A percentile compares a stretch with the other conserved stretches of the same genome.
Evolutionary conservation across 2,329 filamentous ascomycete genomes (phyloP).

Genomic region (Penicillium sp.): DNA sequence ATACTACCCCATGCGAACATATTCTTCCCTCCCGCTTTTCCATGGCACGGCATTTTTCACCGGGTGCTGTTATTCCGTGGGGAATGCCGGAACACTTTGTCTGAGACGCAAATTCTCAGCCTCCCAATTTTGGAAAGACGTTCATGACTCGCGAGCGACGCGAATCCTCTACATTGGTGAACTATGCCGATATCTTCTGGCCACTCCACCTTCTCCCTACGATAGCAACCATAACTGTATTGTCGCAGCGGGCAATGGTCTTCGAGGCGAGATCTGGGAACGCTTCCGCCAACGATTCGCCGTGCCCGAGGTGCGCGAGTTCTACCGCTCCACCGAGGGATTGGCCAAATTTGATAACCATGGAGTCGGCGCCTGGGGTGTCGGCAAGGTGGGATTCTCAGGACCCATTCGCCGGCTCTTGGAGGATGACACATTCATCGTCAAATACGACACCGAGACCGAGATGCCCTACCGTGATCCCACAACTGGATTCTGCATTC

Average conservation of each 20-base stretch:
- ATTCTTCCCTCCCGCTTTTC: constrained; percentile 50
- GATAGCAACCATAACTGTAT: constrained; percentile 47
- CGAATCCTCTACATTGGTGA: constrained; percentile 51
- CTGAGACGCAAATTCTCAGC: constrained; percentile 48
- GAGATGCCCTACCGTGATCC: constrained; percentile 45
- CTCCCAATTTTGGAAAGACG: constrained; percentile 48
- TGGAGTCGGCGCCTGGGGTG: constrained; percentile 41
- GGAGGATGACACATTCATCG: constrained; percentile 45
- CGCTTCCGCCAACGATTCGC: constrained; percentile 45
- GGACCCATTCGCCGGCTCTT: constrained; percentile 41
- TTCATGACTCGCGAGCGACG: constrained; percentile 43
- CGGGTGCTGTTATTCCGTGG: constrained; percentile 43
- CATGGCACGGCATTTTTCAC: constrained; percentile 51
- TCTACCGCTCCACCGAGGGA: constrained; percentile 50
- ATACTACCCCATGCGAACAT: constrained; percentile 48
- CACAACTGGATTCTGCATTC: constrained; percentile 45
- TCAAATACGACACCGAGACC: constrained; percentile 43
- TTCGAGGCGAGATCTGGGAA: constrained; percentile 50
- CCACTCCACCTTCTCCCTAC: constrained; percentile 44
- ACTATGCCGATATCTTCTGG: constrained; percentile 50
- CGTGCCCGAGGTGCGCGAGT: constrained; percentile 48
- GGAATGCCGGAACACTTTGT: constrained; percentile 44
- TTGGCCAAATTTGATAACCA: constrained; percentile 48
- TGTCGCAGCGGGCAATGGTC: constrained; percentile 48
- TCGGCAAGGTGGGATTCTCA: constrained; percentile 46